Conservation (phyloP, 1,139 yeast genomes). For the Debaryomyces sp. region DNA sequence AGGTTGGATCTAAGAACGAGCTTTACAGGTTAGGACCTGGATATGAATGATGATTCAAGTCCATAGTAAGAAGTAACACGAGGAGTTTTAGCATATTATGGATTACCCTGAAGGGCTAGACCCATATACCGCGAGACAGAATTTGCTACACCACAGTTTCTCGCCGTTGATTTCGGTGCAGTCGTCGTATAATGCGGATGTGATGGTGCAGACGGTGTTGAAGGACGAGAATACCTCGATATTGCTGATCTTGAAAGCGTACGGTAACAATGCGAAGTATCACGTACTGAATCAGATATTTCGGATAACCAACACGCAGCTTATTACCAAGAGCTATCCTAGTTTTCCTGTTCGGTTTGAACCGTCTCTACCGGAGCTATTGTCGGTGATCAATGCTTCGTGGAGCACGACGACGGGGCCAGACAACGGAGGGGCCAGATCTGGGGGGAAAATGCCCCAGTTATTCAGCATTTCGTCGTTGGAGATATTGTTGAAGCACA, state of each 20-base stretch:
- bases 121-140: conserved; percentile 47
- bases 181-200: conserved; percentile 55
- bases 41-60: neutral
- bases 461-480: conserved; percentile 46
- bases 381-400: conserved; percentile 33
- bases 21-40: conserved; percentile 1
- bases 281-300: conserved; percentile 38
- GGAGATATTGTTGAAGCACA: conserved; percentile 33
- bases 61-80: neutral
- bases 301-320: conserved; percentile 43
- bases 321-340: conserved; percentile 46
- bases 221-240: conserved; percentile 32
- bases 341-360: conserved; percentile 51
- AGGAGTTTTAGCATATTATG: conserved; percentile 14
- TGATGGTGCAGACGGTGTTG: conserved; percentile 40
- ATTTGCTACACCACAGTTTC: conserved; percentile 50
- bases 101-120: conserved; percentile 44
- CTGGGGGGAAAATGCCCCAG: conserved; percentile 22
- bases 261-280: conserved; percentile 51
- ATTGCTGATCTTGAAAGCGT: conserved; percentile 41
- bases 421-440: neutral
- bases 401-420: neutral
- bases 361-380: conserved; percentile 42
- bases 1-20: neutral
- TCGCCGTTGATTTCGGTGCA: conserved; percentile 62